Evolutionary conservation across 2,329 filamentous ascomycete genomes (phyloP).

Genomic region (Botrytis porri): DNA sequence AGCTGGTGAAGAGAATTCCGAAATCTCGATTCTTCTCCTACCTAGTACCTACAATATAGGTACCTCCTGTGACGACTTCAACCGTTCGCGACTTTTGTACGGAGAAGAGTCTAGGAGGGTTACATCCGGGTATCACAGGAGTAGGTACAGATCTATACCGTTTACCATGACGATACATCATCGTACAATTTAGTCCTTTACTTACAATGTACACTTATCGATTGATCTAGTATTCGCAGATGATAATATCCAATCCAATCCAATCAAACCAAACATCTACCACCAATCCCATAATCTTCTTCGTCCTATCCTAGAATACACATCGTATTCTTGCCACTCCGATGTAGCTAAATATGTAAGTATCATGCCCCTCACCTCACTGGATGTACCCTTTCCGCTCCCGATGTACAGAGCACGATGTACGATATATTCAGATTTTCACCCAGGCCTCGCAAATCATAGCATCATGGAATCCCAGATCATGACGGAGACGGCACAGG

Average conservation of each 20-base stretch:
- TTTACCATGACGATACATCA: neutral
- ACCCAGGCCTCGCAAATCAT: neutral
- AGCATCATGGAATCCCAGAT: neutral
- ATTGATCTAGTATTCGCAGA: neutral
- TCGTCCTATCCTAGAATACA: neutral
- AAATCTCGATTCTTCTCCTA: neutral
- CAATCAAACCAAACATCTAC: neutral
- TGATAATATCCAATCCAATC: neutral
- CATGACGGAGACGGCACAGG: neutral
- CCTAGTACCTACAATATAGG: neutral
- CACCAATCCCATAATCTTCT: neutral
- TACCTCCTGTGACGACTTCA: neutral
- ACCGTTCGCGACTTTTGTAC: neutral
- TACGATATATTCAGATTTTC: neutral
- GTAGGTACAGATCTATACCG: too few relatives aligned
- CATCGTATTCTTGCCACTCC: neutral
- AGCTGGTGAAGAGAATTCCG: neutral
- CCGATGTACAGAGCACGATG: neutral
- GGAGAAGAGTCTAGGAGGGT: neutral
- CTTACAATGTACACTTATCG: too few relatives aligned
- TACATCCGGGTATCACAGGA: neutral
- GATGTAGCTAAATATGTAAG: neutral
- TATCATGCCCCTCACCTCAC: neutral
- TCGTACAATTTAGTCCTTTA: accelerated
- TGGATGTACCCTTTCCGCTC: too few relatives aligned